Percentiles rank a stretch among this genome's conserved stretches.
Evolutionary conservation across 805 yeast genomes (phyloP).

Genomic region (Starmerella gropengiesseri): DNA sequence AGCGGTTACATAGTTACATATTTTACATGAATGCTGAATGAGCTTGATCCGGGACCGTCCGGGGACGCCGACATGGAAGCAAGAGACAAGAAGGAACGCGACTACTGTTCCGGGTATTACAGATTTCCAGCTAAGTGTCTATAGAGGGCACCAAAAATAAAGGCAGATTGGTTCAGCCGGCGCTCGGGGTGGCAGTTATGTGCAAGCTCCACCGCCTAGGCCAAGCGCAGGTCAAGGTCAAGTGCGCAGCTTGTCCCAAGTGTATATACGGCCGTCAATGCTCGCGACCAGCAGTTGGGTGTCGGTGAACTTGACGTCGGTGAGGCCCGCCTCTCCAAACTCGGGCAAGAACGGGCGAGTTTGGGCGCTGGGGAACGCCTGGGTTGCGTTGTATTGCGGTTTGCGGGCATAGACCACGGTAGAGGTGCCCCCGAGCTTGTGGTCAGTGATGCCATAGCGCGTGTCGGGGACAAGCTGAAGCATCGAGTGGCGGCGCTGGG

Average conservation of each 20-base stretch:
- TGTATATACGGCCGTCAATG: slow-evolving; percentile 30
- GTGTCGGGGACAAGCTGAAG: neutral
- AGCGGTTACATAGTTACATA: too few relatives aligned
- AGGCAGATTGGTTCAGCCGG: too few relatives aligned
- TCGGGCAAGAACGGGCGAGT: slow-evolving; percentile 23
- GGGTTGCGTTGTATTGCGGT: slow-evolving; percentile 23
- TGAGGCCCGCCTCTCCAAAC: slow-evolving; percentile 25
- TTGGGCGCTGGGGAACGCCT: slow-evolving; percentile 26
- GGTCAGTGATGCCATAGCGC: slow-evolving; percentile 7
- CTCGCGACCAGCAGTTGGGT: slow-evolving; percentile 23
- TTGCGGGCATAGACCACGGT: slow-evolving; percentile 24
- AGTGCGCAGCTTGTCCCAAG: slow-evolving; percentile 23
- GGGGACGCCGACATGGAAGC: too few relatives aligned
- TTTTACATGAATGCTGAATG: too few relatives aligned
- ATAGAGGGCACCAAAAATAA: too few relatives aligned
- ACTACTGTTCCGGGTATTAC: too few relatives aligned
- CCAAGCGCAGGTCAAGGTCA: neutral
- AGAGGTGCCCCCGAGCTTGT: slow-evolving; percentile 2
- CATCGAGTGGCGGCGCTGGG: slow-evolving; percentile 8
- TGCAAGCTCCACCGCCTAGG: neutral
- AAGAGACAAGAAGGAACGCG: too few relatives aligned
- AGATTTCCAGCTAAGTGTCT: too few relatives aligned
- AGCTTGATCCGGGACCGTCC: too few relatives aligned
- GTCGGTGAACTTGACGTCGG: slow-evolving; percentile 25
- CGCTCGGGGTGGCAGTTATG: neutral